These are phyloP conservation scores for Saccharomyces hybrid DNA, from an alignment of 1,139 yeast species.

Conservation along the genomic window DNA sequence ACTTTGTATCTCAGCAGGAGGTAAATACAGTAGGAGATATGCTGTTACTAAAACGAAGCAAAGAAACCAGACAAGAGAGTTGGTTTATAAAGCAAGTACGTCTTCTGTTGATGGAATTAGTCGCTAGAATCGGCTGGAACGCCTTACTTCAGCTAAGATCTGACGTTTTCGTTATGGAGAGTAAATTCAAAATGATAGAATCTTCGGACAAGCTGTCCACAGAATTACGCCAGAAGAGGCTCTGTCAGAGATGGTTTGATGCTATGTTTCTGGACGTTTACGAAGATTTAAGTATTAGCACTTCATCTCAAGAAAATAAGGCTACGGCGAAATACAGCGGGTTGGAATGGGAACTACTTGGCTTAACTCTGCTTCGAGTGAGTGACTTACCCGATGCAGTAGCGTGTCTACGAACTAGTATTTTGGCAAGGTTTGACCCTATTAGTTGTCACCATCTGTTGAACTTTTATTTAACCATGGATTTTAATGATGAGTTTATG, in stretches of 20 bases:
- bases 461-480: slow-evolving; percentile 20
- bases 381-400: slow-evolving; percentile 73
- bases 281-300: slow-evolving; percentile 75
- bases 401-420: slow-evolving; percentile 64
- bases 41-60: slow-evolving; percentile 60
- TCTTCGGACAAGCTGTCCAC: slow-evolving; percentile 30
- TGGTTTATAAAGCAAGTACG: slow-evolving; percentile 58
- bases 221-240: slow-evolving; percentile 54
- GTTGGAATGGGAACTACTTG: slow-evolving; percentile 86
- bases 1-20: slow-evolving; percentile 35
- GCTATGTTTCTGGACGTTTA: slow-evolving; percentile 75
- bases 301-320: slow-evolving; percentile 48
- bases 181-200: slow-evolving; percentile 37
- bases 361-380: slow-evolving; percentile 67
- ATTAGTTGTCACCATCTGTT: slow-evolving; percentile 37
- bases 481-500: slow-evolving; percentile 14
- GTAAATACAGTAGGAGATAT: slow-evolving; percentile 49
- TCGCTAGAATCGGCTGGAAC: slow-evolving; percentile 76
- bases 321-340: slow-evolving; percentile 48
- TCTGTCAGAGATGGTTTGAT: slow-evolving; percentile 91
- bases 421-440: slow-evolving; percentile 62
- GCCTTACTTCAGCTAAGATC: slow-evolving; percentile 67
- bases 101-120: slow-evolving; percentile 54
- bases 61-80: slow-evolving; percentile 65
- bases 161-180: slow-evolving; percentile 87